Conservation (phyloP, 176 grass and related monocot species). For the Oryza glaberrima region DNA sequence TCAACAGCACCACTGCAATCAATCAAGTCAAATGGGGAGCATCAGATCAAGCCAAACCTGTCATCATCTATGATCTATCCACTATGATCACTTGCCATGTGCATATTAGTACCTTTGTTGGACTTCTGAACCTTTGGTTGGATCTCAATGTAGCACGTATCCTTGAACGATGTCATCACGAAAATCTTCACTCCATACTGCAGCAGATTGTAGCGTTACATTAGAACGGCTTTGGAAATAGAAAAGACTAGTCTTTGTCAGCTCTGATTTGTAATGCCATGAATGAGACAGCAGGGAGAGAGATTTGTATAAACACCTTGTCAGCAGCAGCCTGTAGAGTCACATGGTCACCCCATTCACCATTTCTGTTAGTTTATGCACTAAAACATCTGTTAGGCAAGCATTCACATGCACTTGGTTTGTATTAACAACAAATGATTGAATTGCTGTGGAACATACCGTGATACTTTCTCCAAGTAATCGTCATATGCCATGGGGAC, state of each 20-base stretch:
- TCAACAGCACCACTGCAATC: conserved; percentile 82
- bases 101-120: conserved; percentile 74
- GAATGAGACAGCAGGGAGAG: conserved; percentile 28
- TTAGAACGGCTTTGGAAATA: conserved; percentile 36
- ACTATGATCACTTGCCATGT: not conserved
- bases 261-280: conserved; percentile 26
- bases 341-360: conserved; percentile 99
- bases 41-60: not conserved
- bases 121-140: conserved; percentile 93
- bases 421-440: conserved; percentile 11
- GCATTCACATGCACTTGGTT: conserved; percentile 1
- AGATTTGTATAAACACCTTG: conserved; percentile 56
- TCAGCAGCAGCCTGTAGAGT: conserved; percentile 97
- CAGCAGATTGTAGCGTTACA: conserved; percentile 46
- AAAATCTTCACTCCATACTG: conserved; percentile 98
- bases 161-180: conserved; percentile 97
- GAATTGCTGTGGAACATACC: conserved; percentile 44
- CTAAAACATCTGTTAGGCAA: conserved; percentile 38
- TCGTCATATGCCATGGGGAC: conserved; percentile 93
- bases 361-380: conserved; percentile 54
- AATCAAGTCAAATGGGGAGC: not conserved
- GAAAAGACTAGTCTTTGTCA: conserved; percentile 3
- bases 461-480: conserved; percentile 79
- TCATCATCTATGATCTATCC: not conserved
- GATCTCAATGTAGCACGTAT: conserved; percentile 99